Percentiles rank a stretch among this genome's conserved stretches.
Evolutionary conservation across 2,329 filamentous ascomycete species (phyloP).

Genomic region (Colletotrichum liriopes): DNA sequence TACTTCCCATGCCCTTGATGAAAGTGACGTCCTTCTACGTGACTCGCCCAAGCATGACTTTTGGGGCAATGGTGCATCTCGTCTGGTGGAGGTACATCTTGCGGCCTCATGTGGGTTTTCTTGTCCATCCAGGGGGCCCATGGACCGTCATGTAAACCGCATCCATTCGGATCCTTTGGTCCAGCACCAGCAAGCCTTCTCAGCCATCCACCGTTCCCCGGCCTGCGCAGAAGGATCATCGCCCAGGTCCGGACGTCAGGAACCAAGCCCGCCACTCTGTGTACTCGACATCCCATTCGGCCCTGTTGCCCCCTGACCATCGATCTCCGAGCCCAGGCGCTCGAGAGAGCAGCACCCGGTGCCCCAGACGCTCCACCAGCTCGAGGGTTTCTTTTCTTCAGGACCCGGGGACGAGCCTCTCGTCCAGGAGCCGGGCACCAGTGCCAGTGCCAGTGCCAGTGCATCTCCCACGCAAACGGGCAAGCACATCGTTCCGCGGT

Average conservation of each 20-base stretch:
- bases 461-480: background rate
- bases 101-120: background rate
- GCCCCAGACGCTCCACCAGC: background rate
- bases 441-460: background rate
- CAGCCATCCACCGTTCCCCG: background rate
- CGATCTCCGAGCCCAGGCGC: background rate
- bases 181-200: background rate
- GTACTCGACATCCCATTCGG: background rate
- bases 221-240: background rate
- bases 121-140: background rate
- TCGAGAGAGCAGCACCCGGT: background rate
- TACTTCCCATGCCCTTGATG: background rate
- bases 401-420: background rate
- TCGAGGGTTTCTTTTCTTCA: background rate
- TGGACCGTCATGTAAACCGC: background rate
- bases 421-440: background rate
- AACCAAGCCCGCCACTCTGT: conserved; percentile 1
- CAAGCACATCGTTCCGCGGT: background rate
- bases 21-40: background rate
- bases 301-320: background rate
- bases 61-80: background rate
- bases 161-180: background rate
- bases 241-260: background rate
- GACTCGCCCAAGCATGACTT: background rate
- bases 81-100: background rate